Conservation (phyloP, 805 yeast species). For the Yamadazyma olivae region DNA sequence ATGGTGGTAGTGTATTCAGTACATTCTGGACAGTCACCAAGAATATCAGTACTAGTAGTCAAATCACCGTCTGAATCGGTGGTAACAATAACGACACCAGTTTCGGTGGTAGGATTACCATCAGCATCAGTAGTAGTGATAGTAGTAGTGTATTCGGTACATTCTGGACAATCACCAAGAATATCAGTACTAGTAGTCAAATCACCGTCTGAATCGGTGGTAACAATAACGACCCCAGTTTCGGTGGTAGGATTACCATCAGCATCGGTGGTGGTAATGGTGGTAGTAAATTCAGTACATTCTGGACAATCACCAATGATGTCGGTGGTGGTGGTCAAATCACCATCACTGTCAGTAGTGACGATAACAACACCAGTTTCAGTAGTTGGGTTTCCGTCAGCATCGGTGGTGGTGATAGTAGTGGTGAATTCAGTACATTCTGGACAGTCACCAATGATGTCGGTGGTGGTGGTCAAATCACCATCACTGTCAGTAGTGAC, state of each 20-base stretch:
- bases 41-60: slow-evolving; percentile 5
- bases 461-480: slow-evolving; percentile 11
- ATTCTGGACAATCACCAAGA: slow-evolving; percentile 8
- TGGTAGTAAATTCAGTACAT: slow-evolving; percentile 14
- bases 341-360: slow-evolving; percentile 11
- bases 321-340: slow-evolving; percentile 13
- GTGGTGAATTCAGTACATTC: slow-evolving; percentile 5
- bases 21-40: slow-evolving; percentile 10
- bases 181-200: slow-evolving; percentile 12
- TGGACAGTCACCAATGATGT: slow-evolving; percentile 6
- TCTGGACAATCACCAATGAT: slow-evolving; percentile 6
- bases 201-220: slow-evolving; percentile 13
- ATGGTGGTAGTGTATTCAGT: slow-evolving; percentile 12
- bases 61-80: slow-evolving; percentile 14
- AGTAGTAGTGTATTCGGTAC: slow-evolving; percentile 11
- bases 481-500: slow-evolving; percentile 14
- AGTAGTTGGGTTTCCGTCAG: slow-evolving; percentile 6
- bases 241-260: slow-evolving; percentile 12
- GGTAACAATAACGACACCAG: slow-evolving; percentile 14
- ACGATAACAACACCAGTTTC: slow-evolving; percentile 11
- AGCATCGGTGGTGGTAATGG: slow-evolving; percentile 10
- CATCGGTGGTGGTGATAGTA: slow-evolving; percentile 7
- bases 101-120: slow-evolving; percentile 8
- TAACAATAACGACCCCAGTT: slow-evolving; percentile 12
- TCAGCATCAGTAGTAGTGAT: slow-evolving; percentile 10